A percentile compares a stretch with the other conserved stretches of the same genome.
Evolutionary conservation across 140 eudicot species (phyloP).

Genomic region (Cichorium intybus): DNA sequence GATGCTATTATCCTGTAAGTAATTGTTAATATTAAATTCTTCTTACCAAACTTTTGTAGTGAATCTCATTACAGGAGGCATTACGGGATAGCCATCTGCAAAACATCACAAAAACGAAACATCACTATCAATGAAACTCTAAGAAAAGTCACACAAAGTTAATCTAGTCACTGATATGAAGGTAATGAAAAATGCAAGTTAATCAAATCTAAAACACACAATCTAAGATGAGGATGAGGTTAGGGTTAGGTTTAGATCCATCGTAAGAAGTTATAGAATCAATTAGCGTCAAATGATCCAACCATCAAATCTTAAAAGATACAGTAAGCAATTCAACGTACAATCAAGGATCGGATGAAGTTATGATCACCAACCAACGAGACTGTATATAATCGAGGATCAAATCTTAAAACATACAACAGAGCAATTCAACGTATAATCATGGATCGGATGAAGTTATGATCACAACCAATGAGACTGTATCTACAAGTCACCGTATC

Average conservation of each 20-base stretch:
- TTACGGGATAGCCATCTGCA: slow-evolving; percentile 40
- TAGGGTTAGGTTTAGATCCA: not conserved
- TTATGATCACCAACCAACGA: too few relatives aligned
- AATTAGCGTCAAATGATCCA: not conserved
- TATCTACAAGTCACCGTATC: not conserved
- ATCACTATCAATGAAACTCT: not conserved
- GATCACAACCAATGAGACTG: slow-evolving; percentile 8
- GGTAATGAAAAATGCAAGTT: not conserved
- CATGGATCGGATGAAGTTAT: slow-evolving; percentile 9
- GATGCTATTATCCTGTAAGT: not conserved
- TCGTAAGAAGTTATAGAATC: not conserved
- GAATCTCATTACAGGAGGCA: slow-evolving; percentile 42
- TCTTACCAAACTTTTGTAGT: slow-evolving; percentile 45
- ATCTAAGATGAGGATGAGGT: not conserved
- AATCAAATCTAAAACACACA: not conserved
- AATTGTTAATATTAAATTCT: not conserved
- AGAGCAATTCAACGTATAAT: slow-evolving; percentile 6
- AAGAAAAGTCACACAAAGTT: not conserved
- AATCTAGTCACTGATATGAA: not conserved
- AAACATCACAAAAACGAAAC: slow-evolving; percentile 9
- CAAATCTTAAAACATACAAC: not conserved
- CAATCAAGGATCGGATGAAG: not conserved
- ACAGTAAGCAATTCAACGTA: too few relatives aligned
- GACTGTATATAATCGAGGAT: too few relatives aligned
- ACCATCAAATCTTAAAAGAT: not conserved